A percentile compares a stretch with the other conserved stretches of the same genome.
Evolutionary conservation across 2,329 filamentous ascomycete genomes (phyloP).

Genomic region (Talaromyces sp.): DNA sequence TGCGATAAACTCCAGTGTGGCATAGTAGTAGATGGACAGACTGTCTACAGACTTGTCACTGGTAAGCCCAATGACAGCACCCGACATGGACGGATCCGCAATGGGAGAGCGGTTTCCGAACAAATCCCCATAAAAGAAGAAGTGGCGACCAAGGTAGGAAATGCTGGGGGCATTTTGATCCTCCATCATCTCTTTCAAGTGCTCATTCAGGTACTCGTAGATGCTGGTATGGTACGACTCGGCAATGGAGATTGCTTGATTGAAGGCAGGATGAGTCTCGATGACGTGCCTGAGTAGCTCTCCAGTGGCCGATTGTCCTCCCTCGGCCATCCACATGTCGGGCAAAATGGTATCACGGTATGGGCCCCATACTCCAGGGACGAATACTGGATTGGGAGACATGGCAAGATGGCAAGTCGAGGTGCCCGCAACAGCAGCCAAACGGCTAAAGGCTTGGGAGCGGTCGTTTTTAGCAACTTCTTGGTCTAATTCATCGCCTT

Average conservation of each 20-base stretch:
- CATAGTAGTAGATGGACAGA: constrained; percentile 88
- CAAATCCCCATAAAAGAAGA: constrained; percentile 98
- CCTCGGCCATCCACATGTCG: constrained; percentile 93
- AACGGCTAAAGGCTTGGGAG: constrained; percentile 84
- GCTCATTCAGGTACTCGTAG: constrained; percentile 90
- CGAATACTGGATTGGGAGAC: constrained; percentile 88
- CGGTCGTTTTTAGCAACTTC: constrained; percentile 73
- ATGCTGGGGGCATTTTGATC: constrained; percentile 67
- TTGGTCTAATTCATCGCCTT: constrained; percentile 61
- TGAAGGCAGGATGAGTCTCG: constrained; percentile 88
- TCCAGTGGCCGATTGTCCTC: constrained; percentile 92
- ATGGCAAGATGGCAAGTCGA: constrained; percentile 97
- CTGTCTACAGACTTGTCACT: constrained; percentile 83
- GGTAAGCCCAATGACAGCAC: constrained; percentile 78
- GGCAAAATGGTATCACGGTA: constrained; percentile 92
- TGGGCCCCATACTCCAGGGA: constrained; percentile 92
- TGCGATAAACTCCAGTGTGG: constrained; percentile 95
- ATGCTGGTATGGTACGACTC: constrained; percentile 81
- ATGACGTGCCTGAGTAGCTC: constrained; percentile 91
- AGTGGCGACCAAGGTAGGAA: constrained; percentile 81
- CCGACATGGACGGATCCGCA: constrained; percentile 89
- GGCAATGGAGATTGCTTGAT: constrained; percentile 71
- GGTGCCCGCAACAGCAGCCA: constrained; percentile 91
- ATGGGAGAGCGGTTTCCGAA: constrained; percentile 96
- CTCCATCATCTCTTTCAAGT: constrained; percentile 70